phyloP scores from a whole-genome alignment of 2,329 filamentous ascomycete species.

The Trichoderma sp. region DNA sequence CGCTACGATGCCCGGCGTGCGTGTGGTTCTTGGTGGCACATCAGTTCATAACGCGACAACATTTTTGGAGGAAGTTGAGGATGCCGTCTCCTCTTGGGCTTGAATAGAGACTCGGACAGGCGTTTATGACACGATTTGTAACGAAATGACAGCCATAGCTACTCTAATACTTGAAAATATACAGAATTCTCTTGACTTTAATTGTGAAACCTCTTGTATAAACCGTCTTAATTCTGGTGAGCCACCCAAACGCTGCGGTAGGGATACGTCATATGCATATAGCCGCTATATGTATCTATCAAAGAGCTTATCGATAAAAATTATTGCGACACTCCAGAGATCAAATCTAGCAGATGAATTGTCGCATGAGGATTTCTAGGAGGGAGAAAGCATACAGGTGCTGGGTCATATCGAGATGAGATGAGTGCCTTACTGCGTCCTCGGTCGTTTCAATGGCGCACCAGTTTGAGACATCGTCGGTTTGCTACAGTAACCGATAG shows the following conservation, averaged over 20 bases:
- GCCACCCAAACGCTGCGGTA: not conserved
- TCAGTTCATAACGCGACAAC: conserved; percentile 82
- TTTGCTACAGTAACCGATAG: conserved; percentile 37
- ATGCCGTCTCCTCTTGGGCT: conserved; percentile 85
- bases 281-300: not conserved
- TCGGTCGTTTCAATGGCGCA: conserved; percentile 27
- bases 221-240: not conserved
- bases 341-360: not conserved
- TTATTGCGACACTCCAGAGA: not conserved
- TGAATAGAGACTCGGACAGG: conserved; percentile 50
- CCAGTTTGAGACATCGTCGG: conserved; percentile 25
- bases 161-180: not conserved
- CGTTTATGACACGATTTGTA: not conserved
- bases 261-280: conserved; percentile 9
- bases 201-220: not conserved
- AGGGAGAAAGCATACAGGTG: not conserved
- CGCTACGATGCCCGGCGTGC: conserved; percentile 81
- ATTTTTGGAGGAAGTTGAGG: conserved; percentile 90
- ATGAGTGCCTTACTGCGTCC: conserved; percentile 34
- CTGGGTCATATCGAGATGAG: conserved; percentile 25
- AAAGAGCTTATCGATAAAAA: not conserved
- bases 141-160: not conserved
- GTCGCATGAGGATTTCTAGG: not conserved
- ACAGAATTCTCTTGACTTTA: not conserved
- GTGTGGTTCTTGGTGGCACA: conserved; percentile 88